These are phyloP conservation scores for Emiliania huxleyi DNA, from an alignment of 78 protist genomes.

Conservation along the genomic window DNA sequence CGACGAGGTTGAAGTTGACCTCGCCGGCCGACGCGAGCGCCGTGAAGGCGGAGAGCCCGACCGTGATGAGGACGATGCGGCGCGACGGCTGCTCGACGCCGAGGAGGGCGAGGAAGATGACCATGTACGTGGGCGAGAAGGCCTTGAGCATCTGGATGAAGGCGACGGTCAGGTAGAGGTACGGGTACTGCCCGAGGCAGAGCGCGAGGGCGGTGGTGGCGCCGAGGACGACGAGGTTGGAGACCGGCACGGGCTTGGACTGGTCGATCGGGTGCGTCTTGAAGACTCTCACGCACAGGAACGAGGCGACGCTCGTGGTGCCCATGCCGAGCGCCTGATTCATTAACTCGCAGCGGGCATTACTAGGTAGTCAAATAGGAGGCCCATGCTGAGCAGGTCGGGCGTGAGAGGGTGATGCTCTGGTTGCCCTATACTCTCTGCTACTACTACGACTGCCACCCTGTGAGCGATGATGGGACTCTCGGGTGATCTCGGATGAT, in stretches of 20 bases:
- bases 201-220: background rate
- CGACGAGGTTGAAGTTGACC: background rate
- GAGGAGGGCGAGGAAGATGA: background rate
- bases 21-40: background rate
- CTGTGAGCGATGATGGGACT: too few relatives aligned
- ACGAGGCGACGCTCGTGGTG: background rate
- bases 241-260: background rate
- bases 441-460: too few relatives aligned
- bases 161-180: background rate
- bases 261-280: background rate
- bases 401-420: too few relatives aligned
- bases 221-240: background rate
- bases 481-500: too few relatives aligned
- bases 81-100: background rate
- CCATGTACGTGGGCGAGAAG: background rate
- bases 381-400: too few relatives aligned
- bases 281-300: background rate
- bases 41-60: background rate
- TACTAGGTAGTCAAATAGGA: too few relatives aligned
- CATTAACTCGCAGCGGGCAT: too few relatives aligned
- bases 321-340: background rate
- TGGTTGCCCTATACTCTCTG: too few relatives aligned
- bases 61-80: background rate
- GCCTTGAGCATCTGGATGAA: conserved; percentile 24
- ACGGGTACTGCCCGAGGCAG: background rate